phyloP scores from a whole-genome alignment of 768 basidiomycete species.

The Omphalotus guepiniiformis region DNA sequence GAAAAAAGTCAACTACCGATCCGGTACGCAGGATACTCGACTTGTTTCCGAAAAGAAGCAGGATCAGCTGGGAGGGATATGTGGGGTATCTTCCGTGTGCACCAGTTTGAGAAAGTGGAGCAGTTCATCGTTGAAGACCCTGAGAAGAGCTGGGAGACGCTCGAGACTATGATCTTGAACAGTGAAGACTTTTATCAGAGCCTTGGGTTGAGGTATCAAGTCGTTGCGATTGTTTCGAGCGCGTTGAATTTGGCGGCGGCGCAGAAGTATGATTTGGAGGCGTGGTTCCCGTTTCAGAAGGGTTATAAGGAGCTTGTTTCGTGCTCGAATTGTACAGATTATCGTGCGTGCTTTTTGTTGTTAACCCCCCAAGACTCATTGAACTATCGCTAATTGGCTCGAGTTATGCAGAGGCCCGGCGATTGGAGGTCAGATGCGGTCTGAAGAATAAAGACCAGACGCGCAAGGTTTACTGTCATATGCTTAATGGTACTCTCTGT shows the following conservation, averaged over 20 bases:
- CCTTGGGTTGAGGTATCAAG: conserved; percentile 85
- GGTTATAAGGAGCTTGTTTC: conserved; percentile 97
- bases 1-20: conserved; percentile 92
- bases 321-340: conserved; percentile 98
- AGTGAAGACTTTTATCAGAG: conserved; percentile 97
- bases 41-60: conserved; percentile 99
- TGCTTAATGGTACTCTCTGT: conserved; percentile 97
- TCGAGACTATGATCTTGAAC: conserved; percentile 85
- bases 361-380: background rate
- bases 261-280: conserved; percentile 97
- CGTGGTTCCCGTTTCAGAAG: conserved; percentile 98
- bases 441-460: conserved; percentile 87
- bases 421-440: conserved; percentile 91
- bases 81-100: conserved; percentile 99
- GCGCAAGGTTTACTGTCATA: conserved; percentile 94
- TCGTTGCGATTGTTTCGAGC: conserved; percentile 93
- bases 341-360: conserved; percentile 61
- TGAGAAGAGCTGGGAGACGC: conserved; percentile 90
- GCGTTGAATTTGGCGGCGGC: conserved; percentile 95
- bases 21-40: conserved; percentile 83
- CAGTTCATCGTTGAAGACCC: conserved; percentile 96
- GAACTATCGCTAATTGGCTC: background rate
- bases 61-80: conserved; percentile 96
- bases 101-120: conserved; percentile 99
- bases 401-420: conserved; percentile 68